Evolutionary conservation across 2,329 filamentous ascomycete species (phyloP).

Genomic region (Pyrenochaeta sp.): DNA sequence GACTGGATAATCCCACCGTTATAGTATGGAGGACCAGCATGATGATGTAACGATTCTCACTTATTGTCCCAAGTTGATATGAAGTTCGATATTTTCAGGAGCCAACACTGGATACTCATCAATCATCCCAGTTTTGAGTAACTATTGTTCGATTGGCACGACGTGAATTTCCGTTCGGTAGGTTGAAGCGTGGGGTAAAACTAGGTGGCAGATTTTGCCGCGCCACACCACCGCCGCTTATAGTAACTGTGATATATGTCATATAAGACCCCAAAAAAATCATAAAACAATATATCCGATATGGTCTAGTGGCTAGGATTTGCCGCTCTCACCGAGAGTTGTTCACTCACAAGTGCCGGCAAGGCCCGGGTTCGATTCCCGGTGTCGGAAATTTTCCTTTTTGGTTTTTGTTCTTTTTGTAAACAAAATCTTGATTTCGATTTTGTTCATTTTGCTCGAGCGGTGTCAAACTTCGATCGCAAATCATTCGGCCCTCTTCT

Average conservation of each 20-base stretch:
- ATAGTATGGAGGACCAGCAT: neutral
- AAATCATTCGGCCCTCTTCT: no score
- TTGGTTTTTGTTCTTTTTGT: slow-evolving; percentile 2
- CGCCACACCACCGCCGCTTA: no score
- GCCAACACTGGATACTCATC: no score
- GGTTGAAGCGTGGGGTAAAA: no score
- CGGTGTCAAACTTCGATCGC: no score
- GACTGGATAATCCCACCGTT: neutral
- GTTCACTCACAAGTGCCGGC: slow-evolving; percentile 1
- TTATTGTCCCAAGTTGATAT: neutral
- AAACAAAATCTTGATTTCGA: no score
- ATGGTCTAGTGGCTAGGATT: slow-evolving; percentile 5
- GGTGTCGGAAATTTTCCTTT: slow-evolving; percentile 5
- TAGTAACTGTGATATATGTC: neutral
- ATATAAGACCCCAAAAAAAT: neutral
- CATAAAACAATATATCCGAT: neutral
- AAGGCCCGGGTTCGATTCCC: slow-evolving; percentile 6
- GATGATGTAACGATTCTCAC: neutral
- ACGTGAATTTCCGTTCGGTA: no score
- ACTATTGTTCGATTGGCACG: no score
- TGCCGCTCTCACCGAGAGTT: slow-evolving; percentile 1
- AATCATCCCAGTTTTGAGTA: no score
- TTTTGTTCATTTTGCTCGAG: no score
- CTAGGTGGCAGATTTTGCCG: no score
- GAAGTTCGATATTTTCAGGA: no score